Conservation (phyloP, 83 land plant genomes). For the Picea engelmannii region DNA sequence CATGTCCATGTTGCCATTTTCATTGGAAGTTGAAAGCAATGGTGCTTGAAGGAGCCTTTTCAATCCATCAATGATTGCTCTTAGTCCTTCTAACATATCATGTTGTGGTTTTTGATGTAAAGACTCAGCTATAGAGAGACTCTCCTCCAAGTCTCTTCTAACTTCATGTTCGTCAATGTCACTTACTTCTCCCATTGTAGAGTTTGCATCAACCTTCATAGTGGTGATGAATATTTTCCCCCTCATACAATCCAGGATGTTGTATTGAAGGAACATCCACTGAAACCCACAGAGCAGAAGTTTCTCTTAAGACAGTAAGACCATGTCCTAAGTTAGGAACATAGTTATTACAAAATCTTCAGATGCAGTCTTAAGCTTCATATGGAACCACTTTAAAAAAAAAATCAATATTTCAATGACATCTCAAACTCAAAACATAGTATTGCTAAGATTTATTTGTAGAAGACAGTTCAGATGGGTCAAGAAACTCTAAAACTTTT, state of each 20-base stretch:
- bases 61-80: slow-evolving; percentile 52
- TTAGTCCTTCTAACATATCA: slow-evolving; percentile 65
- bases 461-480: neutral
- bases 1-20: slow-evolving; percentile 75
- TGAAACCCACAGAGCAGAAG: slow-evolving; percentile 87
- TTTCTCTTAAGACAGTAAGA: slow-evolving; percentile 55
- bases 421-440: neutral
- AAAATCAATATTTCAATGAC: neutral
- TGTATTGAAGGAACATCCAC: slow-evolving; percentile 81
- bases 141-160: slow-evolving; percentile 51
- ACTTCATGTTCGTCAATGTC: slow-evolving; percentile 59
- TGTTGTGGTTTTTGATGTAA: slow-evolving; percentile 47
- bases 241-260: slow-evolving; percentile 89
- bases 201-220: slow-evolving; percentile 64
- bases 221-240: slow-evolving; percentile 78
- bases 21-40: slow-evolving; percentile 45
- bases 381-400: neutral
- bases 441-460: neutral
- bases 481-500: neutral
- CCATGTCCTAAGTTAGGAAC: neutral
- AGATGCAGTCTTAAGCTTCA: neutral
- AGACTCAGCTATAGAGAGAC: slow-evolving; percentile 52
- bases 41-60: slow-evolving; percentile 65
- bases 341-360: neutral
- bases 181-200: slow-evolving; percentile 25